A percentile compares a stretch with the other conserved stretches of the same genome.
phyloP scores from a whole-genome alignment of 176 grass and related monocot genomes.

The Olyra latifolia region DNA sequence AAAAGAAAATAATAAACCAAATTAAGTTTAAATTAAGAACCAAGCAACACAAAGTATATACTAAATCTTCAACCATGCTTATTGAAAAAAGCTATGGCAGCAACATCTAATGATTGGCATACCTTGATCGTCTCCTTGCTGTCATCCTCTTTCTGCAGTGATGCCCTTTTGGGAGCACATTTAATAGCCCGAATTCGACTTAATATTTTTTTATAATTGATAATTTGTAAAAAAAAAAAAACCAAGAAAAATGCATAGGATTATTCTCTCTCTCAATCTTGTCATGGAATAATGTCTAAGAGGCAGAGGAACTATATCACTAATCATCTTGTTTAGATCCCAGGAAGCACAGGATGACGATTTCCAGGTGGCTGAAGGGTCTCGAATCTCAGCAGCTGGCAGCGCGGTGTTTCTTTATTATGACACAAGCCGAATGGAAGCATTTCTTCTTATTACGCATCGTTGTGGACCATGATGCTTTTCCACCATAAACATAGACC shows the following conservation, averaged over 20 bases:
- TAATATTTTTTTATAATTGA: too few relatives aligned
- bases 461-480: background rate
- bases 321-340: background rate
- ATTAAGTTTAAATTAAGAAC: too few relatives aligned
- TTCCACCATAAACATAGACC: conserved; percentile 2
- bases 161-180: too few relatives aligned
- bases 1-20: too few relatives aligned
- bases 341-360: background rate
- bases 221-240: background rate
- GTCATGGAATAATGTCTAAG: background rate
- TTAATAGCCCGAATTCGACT: too few relatives aligned
- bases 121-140: too few relatives aligned
- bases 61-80: too few relatives aligned
- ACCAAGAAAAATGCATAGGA: background rate
- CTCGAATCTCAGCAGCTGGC: background rate
- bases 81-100: too few relatives aligned
- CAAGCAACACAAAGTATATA: too few relatives aligned
- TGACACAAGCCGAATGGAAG: background rate
- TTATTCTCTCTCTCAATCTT: background rate
- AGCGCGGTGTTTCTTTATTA: background rate
- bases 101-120: too few relatives aligned
- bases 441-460: background rate
- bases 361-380: background rate
- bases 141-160: too few relatives aligned
- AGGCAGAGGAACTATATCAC: background rate